Evolutionary conservation across 2,329 filamentous ascomycete species (phyloP).

Genomic region (Fusarium sp.): DNA sequence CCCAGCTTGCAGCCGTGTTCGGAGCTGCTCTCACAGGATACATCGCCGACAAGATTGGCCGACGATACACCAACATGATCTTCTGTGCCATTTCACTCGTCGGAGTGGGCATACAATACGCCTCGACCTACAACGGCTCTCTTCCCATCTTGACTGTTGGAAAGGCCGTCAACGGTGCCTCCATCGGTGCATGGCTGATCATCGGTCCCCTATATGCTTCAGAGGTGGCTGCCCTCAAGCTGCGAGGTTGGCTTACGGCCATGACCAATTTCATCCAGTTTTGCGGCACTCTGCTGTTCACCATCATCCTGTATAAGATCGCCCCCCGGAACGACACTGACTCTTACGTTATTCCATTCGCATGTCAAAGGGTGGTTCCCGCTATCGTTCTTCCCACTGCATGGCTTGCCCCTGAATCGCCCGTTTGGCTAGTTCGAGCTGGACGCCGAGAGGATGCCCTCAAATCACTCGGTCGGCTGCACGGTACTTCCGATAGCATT

Average conservation of each 20-base stretch:
- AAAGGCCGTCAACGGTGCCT: conserved; percentile 13
- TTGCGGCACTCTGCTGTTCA: conserved; percentile 10
- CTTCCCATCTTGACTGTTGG: conserved; percentile 8
- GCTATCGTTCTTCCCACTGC: neutral
- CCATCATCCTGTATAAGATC: conserved; percentile 3
- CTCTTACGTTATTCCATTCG: conserved; percentile 11
- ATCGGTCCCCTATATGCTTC: conserved; percentile 11
- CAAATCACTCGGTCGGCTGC: conserved; percentile 1
- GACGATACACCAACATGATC: conserved; percentile 12
- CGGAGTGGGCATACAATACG: conserved; percentile 12
- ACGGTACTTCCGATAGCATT: neutral
- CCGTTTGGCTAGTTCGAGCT: conserved; percentile 1
- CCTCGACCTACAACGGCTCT: conserved; percentile 1
- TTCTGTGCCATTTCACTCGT: conserved; percentile 12
- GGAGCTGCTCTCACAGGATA: conserved; percentile 7
- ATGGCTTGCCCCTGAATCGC: conserved; percentile 9
- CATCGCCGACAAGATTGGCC: conserved; percentile 9
- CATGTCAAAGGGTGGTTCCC: conserved; percentile 9
- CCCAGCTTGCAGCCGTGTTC: conserved; percentile 6
- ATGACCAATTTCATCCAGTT: conserved; percentile 19
- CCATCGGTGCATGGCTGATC: conserved; percentile 12
- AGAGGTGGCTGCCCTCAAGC: conserved; percentile 8
- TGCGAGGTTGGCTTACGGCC: conserved; percentile 15
- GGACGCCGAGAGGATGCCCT: neutral
- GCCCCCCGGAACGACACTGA: conserved; percentile 3